These are phyloP conservation scores for Ustilago loliicola DNA, from an alignment of 1,284 basidiomycete genomes.

Conservation along the genomic window DNA sequence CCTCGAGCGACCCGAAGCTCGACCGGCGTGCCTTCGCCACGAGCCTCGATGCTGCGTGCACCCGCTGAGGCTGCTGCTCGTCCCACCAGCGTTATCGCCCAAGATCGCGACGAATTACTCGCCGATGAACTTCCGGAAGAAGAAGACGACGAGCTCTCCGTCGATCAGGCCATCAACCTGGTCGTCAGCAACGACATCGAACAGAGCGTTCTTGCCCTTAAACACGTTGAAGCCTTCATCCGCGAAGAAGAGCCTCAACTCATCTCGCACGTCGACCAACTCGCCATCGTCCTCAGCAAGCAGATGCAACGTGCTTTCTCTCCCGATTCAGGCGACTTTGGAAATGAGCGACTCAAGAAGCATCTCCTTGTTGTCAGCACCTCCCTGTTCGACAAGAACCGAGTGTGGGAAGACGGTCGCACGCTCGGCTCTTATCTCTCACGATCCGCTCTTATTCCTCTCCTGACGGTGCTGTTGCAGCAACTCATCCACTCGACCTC, in stretches of 20 bases:
- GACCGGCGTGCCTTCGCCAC: conserved; percentile 25
- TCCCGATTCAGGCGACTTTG: conserved; percentile 24
- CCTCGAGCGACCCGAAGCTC: conserved; percentile 31
- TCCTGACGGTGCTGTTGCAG: conserved; percentile 84
- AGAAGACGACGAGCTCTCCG: conserved; percentile 47
- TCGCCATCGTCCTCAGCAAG: conserved; percentile 70
- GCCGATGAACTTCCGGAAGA: conserved; percentile 46
- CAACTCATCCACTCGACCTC: conserved; percentile 82
- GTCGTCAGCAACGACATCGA: conserved; percentile 86
- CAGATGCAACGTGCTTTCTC: conserved; percentile 56
- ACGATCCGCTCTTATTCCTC: conserved; percentile 51
- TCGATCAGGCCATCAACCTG: conserved; percentile 62
- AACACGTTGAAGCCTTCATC: conserved; percentile 74
- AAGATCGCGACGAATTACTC: conserved; percentile 32
- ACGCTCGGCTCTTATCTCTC: conserved; percentile 61
- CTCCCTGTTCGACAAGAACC: conserved; percentile 56
- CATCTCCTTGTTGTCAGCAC: conserved; percentile 60
- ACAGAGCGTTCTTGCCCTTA: conserved; percentile 91
- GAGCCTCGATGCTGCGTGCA: conserved; percentile 28
- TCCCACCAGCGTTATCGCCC: conserved; percentile 10
- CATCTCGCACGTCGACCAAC: conserved; percentile 74
- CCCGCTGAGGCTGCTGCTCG: conserved; percentile 13
- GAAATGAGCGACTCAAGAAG: conserved; percentile 59
- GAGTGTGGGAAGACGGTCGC: conserved; percentile 53
- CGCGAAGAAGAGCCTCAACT: conserved; percentile 50